Conservation (phyloP, 164 flowering plant genomes). For the Protea cynaroides region DNA sequence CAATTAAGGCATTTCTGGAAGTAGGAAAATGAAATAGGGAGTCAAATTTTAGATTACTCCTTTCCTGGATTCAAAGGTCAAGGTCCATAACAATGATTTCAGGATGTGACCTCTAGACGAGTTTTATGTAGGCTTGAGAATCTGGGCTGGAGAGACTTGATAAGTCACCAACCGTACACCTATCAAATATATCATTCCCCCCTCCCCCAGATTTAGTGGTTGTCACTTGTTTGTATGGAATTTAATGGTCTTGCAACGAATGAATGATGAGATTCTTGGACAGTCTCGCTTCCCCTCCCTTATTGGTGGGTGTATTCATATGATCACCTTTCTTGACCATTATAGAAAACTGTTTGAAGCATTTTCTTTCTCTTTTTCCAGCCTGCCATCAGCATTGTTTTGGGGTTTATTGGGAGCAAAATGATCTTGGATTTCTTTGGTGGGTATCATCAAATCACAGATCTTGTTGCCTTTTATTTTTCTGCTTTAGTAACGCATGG, state of each 20-base stretch:
- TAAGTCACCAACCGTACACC: too few species aligned
- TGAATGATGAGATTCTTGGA: neutral
- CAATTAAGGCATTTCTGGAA: too few species aligned
- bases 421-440: slow-evolving; percentile 90
- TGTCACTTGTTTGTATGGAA: neutral
- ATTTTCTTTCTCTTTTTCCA: slow-evolving; percentile 25
- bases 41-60: too few species aligned
- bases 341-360: neutral
- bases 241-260: neutral
- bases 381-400: slow-evolving; percentile 82
- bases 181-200: neutral
- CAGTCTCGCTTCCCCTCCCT: neutral
- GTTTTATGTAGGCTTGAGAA: too few species aligned
- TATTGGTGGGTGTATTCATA: too few species aligned
- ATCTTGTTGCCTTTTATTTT: neutral
- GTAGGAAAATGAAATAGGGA: too few species aligned
- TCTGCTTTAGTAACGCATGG: neutral
- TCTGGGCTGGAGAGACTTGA: too few species aligned
- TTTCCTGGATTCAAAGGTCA: too few species aligned
- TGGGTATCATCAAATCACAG: slow-evolving; percentile 27
- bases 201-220: neutral
- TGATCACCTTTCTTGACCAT: neutral
- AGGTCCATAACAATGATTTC: too few species aligned
- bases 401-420: slow-evolving; percentile 84
- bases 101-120: too few species aligned